phyloP scores from a whole-genome alignment of 2,329 filamentous ascomycete genomes.

The Plenodomus tracheiphilus region DNA sequence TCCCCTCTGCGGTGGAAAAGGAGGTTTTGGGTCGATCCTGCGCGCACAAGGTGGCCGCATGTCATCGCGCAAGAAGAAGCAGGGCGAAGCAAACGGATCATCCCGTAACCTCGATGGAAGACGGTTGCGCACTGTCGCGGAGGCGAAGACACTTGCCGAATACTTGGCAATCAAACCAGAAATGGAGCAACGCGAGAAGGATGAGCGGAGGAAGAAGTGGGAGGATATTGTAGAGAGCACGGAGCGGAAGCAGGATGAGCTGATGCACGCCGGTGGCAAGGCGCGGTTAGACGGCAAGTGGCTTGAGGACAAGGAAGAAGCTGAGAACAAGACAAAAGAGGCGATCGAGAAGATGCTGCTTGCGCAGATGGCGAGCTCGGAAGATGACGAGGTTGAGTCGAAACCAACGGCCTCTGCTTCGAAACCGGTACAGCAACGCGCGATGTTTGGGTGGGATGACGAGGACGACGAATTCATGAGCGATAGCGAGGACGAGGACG shows the following conservation, averaged over 20 bases:
- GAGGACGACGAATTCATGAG: constrained; percentile 60
- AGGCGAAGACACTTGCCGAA: constrained; percentile 93
- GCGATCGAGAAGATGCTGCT: constrained; percentile 63
- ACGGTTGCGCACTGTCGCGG: constrained; percentile 85
- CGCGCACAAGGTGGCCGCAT: constrained; percentile 96
- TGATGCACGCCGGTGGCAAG: constrained; percentile 71
- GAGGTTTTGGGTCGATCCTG: constrained; percentile 95
- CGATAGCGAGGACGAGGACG: constrained; percentile 52
- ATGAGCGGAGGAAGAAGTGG: constrained; percentile 81
- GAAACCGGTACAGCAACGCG: constrained; percentile 42
- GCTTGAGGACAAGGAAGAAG: constrained; percentile 94
- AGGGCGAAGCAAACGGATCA: constrained; percentile 82
- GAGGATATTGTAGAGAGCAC: constrained; percentile 84
- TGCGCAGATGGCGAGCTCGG: constrained; percentile 50
- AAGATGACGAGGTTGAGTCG: constrained; percentile 34
- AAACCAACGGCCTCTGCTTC: constrained; percentile 29
- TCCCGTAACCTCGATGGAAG: constrained; percentile 93
- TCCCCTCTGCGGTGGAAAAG: constrained; percentile 88
- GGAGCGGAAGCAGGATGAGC: constrained; percentile 80
- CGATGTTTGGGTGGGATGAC: constrained; percentile 78
- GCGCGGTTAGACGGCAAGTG: constrained; percentile 79
- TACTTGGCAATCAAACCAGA: constrained; percentile 95
- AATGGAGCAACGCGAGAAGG: constrained; percentile 93
- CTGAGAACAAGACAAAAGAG: constrained; percentile 77
- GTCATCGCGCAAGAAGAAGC: constrained; percentile 90